Evolutionary conservation across 805 yeast genomes (phyloP), one percentile per base, ranked within the genome.

Genomic region (Starmerella kuoi): DNA sequence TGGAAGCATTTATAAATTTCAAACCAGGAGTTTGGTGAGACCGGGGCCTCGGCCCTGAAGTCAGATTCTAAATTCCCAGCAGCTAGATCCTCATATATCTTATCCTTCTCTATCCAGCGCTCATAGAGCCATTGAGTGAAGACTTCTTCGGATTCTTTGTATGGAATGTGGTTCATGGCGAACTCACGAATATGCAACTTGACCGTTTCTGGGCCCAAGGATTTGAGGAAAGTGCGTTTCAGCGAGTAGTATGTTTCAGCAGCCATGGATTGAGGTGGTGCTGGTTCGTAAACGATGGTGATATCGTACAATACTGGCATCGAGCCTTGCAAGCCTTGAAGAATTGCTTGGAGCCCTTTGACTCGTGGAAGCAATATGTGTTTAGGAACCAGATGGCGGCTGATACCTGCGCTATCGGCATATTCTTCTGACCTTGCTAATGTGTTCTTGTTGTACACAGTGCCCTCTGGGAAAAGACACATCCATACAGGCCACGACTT

Each of bases 401-500:
- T 69, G 18, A 54, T 30, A 17, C 52, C 55, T 20, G 67, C 56
- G 48, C 76, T 72, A 5, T 58, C 61, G 18, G 85, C 79, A 61
- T 66, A 91, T 6, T 58, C 65, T 15, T 65, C 66, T 7, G 87
- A 74, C 44, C 73, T 72, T 3, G 53, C 62, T 37, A 74, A 68
- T 2, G 95, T 84, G 46, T 73, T 70, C 4, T 67, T 68, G 30
- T 91, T 77, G 41, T 81, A 63, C 45, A 85, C 91, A 0, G 98
- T 91, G 4, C 98, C 98, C 60, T 91, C 98, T 1, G 98, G 98
- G 62, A 80, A 91, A 22, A 91, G 60, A 19, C 87, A 62, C 35
- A 91, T 59, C 68, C 79, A 76, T 48, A 78, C 77, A 3, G 81
- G 78, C 73, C 74, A 70, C 5, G 56, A 46, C 23, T 51, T 40